Percentiles rank a stretch among this genome's conserved stretches.
phyloP scores from a whole-genome alignment of 257 asterid species.

The Lantana camara region DNA sequence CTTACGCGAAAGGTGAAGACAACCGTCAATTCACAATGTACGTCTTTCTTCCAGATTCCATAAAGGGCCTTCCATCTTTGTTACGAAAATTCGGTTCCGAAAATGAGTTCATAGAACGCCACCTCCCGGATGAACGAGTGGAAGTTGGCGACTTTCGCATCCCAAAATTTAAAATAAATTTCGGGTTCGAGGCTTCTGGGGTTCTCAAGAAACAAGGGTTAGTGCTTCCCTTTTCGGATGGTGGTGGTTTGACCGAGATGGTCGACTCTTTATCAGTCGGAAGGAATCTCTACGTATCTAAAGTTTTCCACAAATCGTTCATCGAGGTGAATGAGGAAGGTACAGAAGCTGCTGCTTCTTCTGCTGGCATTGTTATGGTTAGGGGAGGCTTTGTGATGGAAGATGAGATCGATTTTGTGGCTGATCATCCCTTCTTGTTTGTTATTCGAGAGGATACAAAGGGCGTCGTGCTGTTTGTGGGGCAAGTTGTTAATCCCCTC shows the following conservation, averaged over 20 bases:
- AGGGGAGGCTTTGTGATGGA: neutral
- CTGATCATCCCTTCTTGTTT: conserved; percentile 58
- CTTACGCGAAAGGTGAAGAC: conserved; percentile 49
- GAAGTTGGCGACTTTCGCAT: conserved; percentile 35
- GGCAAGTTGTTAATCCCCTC: conserved; percentile 50
- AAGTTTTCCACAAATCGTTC: conserved; percentile 50
- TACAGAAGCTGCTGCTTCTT: conserved; percentile 61
- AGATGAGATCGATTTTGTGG: conserved; percentile 49
- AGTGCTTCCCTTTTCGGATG: conserved; percentile 38
- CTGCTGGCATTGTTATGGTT: conserved; percentile 32
- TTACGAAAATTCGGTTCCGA: conserved; percentile 35
- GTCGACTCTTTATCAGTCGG: conserved; percentile 34
- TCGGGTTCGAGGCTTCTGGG: conserved; percentile 42
- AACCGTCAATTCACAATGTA: conserved; percentile 51
- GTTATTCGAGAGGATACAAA: conserved; percentile 49
- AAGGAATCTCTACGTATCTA: conserved; percentile 35
- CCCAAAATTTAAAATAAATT: conserved; percentile 48
- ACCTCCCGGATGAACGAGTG: conserved; percentile 37
- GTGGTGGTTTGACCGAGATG: conserved; percentile 46
- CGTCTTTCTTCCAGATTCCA: conserved; percentile 48
- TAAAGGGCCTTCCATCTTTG: conserved; percentile 38
- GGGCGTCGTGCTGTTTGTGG: conserved; percentile 51
- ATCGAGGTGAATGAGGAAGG: conserved; percentile 68
- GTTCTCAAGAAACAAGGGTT: conserved; percentile 41
- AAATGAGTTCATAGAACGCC: conserved; percentile 40